Evolutionary conservation across 257 asterid genomes (phyloP), one percentile per base, ranked within the genome.

Genomic region (Lavandula angustifolia): DNA sequence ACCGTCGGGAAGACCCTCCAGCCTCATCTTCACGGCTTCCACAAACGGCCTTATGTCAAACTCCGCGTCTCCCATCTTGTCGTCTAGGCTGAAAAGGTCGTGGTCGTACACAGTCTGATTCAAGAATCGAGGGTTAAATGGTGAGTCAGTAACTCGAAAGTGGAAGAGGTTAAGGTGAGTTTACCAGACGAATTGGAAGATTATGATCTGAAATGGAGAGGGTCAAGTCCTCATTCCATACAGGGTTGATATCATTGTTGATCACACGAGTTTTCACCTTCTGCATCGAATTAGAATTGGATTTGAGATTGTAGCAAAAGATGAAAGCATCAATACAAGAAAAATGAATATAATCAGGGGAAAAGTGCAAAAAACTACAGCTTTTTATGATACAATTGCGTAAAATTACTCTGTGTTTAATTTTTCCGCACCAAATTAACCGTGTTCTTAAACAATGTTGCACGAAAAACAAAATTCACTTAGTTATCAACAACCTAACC

Each of bases 171-270:
- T 9, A 4, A 27, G 31, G 31, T 8, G 42, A 64, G 27, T 82
- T 81, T 61, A 90, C 97, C 92, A 90, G 87, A 72, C 47, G 71
- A 73, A 90, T 53, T 13, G 84, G 86, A 61, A 35, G 54, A 54
- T 71, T 79, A 47, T 80, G 77, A 79, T 87, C 87, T 32, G 84
- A 31, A 60, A 87, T 66, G 7, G 95, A 78, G 49, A 90, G 94
- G 7, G 92, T 90, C 73, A 90, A 74, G 78, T 90, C 95, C 73
- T 90, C 97, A 29, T 90, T 82, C 97, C 97, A 90, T 70, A 79
- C 92, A 33, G 97, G 97, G 80, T 90, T 90, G 33, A 85, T 77
- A 68, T 87, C 80, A 80, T 90, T 90, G 60, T 75, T 81, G 1
- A 87, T 65, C 18, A 90, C 92, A 12, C 95, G 92, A 6, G 95